Conservation (phyloP, 1,139 yeast species). For the Chernovozyma sophiae-reginae region DNA sequence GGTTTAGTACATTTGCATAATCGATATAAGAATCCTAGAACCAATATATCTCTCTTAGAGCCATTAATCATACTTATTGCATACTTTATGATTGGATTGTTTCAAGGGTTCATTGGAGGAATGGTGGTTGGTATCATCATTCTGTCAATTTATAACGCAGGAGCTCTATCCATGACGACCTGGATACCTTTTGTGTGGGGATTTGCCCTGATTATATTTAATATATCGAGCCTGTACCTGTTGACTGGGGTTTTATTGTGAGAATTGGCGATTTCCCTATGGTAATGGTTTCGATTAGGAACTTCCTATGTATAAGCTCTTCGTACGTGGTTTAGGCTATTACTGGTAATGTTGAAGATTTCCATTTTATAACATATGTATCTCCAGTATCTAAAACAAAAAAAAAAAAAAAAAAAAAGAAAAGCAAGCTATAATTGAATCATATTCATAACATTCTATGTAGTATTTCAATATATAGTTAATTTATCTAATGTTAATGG, state of each 20-base stretch:
- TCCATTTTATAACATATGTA: too few relatives aligned
- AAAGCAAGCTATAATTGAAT: too few relatives aligned
- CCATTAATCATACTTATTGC: conserved; percentile 35
- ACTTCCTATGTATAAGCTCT: too few relatives aligned
- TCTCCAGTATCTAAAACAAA: too few relatives aligned
- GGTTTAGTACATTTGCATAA: conserved; percentile 20
- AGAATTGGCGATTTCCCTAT: too few relatives aligned
- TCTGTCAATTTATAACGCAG: conserved; percentile 70
- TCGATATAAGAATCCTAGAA: conserved; percentile 19
- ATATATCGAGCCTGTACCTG: conserved; percentile 61
- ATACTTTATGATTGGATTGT: conserved; percentile 51
- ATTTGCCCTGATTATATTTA: conserved; percentile 59
- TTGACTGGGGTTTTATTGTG: conserved; percentile 36
- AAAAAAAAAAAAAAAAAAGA: too few relatives aligned
- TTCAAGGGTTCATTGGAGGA: conserved; percentile 68
- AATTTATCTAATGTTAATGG: too few relatives aligned
- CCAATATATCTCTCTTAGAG: conserved; percentile 16
- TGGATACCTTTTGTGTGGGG: conserved; percentile 92
- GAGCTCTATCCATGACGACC: conserved; percentile 78
- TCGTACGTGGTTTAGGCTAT: too few relatives aligned
- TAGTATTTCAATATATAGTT: too few relatives aligned
- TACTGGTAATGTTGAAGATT: too few relatives aligned
- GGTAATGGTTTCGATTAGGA: too few relatives aligned
- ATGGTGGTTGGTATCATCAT: conserved; percentile 65
- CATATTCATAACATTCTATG: too few relatives aligned